Conservation (phyloP, 192 early-diverging fungal genomes). For the Phycomyces nitens region DNA sequence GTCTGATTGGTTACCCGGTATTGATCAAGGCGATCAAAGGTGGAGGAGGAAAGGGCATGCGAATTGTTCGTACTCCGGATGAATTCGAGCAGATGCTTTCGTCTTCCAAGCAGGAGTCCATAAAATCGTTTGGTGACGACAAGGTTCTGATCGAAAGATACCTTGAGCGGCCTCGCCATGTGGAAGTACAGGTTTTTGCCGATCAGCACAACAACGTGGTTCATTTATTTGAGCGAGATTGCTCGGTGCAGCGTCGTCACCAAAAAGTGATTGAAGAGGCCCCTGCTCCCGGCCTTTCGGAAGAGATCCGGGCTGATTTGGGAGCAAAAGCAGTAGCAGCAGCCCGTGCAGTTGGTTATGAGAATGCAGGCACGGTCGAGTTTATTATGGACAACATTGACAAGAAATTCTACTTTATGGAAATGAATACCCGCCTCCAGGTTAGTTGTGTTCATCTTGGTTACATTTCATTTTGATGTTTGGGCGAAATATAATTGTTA, state of each 20-base stretch:
- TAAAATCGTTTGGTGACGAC: slow-evolving; percentile 89
- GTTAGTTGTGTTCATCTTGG: not conserved
- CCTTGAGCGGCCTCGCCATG: slow-evolving; percentile 80
- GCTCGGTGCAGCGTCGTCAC: slow-evolving; percentile 90
- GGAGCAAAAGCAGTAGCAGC: slow-evolving; percentile 90
- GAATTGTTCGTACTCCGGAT: slow-evolving; percentile 71
- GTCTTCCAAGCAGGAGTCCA: slow-evolving; percentile 78
- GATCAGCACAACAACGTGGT: slow-evolving; percentile 85
- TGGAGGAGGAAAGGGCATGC: slow-evolving; percentile 97
- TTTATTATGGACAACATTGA: slow-evolving; percentile 91
- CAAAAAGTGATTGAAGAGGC: slow-evolving; percentile 98
- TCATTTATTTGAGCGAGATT: slow-evolving; percentile 95
- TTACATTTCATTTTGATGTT: not conserved
- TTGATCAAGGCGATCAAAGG: slow-evolving; percentile 97
- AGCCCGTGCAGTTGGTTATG: slow-evolving; percentile 90
- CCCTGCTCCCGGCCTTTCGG: slow-evolving; percentile 78
- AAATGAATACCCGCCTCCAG: slow-evolving; percentile 94
- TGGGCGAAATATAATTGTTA: not conserved
- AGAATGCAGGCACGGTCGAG: slow-evolving; percentile 95
- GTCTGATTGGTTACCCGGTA: slow-evolving; percentile 89
- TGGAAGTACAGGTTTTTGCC: slow-evolving; percentile 96
- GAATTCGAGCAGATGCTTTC: slow-evolving; percentile 89
- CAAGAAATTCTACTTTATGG: slow-evolving; percentile 94
- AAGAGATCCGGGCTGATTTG: slow-evolving; percentile 66
- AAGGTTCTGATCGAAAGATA: slow-evolving; percentile 91